Evolutionary conservation across 305 asterid species (phyloP).

Genomic region (Withania somnifera): DNA sequence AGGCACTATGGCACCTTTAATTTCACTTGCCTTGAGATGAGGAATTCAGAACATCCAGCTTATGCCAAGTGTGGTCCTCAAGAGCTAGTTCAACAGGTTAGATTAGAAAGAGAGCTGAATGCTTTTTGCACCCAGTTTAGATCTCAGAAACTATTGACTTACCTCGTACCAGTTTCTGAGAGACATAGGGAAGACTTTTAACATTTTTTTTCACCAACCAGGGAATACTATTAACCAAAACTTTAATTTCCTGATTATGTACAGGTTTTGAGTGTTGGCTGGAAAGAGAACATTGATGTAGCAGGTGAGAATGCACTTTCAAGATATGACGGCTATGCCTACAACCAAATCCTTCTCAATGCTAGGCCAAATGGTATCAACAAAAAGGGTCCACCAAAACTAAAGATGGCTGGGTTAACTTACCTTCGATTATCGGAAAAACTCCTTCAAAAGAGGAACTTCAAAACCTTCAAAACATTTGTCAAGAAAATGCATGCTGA

Average conservation of each 20-base stretch:
- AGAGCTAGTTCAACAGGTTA: conserved; percentile 68
- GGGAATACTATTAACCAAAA: background rate
- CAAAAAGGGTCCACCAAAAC: conserved; percentile 30
- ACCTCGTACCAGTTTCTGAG: background rate
- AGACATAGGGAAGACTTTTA: background rate
- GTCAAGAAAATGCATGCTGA: conserved; percentile 67
- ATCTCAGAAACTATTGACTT: background rate
- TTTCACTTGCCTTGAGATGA: conserved; percentile 80
- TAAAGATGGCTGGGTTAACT: conserved; percentile 45
- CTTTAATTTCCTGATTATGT: background rate
- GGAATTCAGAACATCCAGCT: conserved; percentile 44
- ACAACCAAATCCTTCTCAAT: conserved; percentile 62
- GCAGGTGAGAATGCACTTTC: conserved; percentile 76
- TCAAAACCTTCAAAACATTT: conserved; percentile 35
- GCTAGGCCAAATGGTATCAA: conserved; percentile 55
- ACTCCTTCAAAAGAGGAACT: conserved; percentile 25
- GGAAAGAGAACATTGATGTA: conserved; percentile 52
- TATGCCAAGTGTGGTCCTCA: conserved; percentile 53
- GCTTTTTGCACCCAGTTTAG: background rate
- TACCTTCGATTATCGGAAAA: conserved; percentile 52
- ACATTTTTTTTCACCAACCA: background rate
- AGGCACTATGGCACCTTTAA: conserved; percentile 47
- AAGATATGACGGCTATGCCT: conserved; percentile 40
- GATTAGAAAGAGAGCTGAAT: background rate
- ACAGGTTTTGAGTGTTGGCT: conserved; percentile 50